phyloP scores from a whole-genome alignment of 2,329 filamentous ascomycete genomes.

The Trichoderma sp. region DNA sequence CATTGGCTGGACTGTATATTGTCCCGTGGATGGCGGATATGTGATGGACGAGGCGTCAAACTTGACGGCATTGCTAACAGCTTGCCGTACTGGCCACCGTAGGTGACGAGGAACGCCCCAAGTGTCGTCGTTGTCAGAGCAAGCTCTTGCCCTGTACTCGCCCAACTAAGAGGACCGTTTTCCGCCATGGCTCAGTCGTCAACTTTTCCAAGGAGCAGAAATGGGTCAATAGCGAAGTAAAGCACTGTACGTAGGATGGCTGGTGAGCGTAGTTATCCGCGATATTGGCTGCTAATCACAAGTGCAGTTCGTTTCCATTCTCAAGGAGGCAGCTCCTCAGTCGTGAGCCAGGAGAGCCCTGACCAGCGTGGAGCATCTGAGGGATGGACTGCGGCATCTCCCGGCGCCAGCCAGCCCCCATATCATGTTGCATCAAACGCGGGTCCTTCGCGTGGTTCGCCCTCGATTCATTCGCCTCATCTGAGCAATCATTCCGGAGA shows the following conservation, averaged over 20 bases:
- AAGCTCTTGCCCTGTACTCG: conserved; percentile 43
- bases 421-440: conserved; percentile 2
- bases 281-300: not conserved
- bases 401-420: conserved; percentile 3
- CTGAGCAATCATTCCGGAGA: conserved; percentile 1
- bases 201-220: conserved; percentile 42
- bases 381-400: conserved; percentile 12
- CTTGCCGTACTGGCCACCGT: not conserved
- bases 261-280: not conserved
- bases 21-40: not conserved
- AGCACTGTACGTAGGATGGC: conserved; percentile 40
- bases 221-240: conserved; percentile 44
- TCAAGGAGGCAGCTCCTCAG: conserved; percentile 27
- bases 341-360: conserved; percentile 14
- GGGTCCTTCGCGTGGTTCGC: conserved; percentile 3
- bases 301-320: conserved; percentile 32
- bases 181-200: conserved; percentile 42
- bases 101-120: conserved; percentile 47
- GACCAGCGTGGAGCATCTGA: conserved; percentile 1
- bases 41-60: not conserved
- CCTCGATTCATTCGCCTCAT: not conserved
- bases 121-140: conserved; percentile 41
- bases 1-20: not conserved
- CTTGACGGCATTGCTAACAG: conserved; percentile 9
- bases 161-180: conserved; percentile 43